Base-by-base conservation (phyloP, 768 basidiomycete genomes). In the Leucosporidium scottii region DNA sequence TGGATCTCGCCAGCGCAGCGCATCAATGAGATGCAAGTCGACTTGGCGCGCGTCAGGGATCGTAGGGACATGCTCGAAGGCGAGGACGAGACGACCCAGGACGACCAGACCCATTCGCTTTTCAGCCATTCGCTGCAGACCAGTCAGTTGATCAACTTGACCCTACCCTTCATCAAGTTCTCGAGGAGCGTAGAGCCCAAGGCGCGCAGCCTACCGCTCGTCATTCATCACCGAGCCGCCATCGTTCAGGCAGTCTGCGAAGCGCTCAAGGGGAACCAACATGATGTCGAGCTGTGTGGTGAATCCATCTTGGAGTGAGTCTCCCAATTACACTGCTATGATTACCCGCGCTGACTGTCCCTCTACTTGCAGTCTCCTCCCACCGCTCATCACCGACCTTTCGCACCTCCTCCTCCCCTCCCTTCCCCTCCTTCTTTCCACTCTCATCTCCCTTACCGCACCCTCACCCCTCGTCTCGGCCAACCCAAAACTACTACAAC, bases 101-200 rank as follows among this genome's bases (percentile, higher is more conserved):
- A 69, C 51, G 71, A 72, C 57, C 54, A 66, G 69, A 72, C 68
- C 61, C 71, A 72, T 56, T 61, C 62, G 17, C 86, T 90, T 75
- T 92, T 93, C 74, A 85, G 87, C 62, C 82, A 84, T 71, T 83
- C 87, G 4, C 80, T 93, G 39, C 81, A 84, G 31, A 85, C 89
- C 74, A 90, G 88, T 86, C 80, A 83, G 71, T 87, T 92, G 73
- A 83, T 93, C 67, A 91, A 89, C 77, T 83, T 93, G 27, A 82
- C 89, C 3, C 84, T 88, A 1, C 81, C 85, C 2, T 93, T 92
- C 77, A 78, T 91, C 62, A 78, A 81, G 34, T 92, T 91, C 74
- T 85, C 86, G 3, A 81, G 82, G 65, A 82, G 82, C 68, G 85
- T 82, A 0, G 83, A 85, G 51, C 77, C 82, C 0, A 79, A 90